These are phyloP conservation scores for Canavalia ensiformis DNA, from an alignment of 306 rosid genomes.

Conservation along the genomic window DNA sequence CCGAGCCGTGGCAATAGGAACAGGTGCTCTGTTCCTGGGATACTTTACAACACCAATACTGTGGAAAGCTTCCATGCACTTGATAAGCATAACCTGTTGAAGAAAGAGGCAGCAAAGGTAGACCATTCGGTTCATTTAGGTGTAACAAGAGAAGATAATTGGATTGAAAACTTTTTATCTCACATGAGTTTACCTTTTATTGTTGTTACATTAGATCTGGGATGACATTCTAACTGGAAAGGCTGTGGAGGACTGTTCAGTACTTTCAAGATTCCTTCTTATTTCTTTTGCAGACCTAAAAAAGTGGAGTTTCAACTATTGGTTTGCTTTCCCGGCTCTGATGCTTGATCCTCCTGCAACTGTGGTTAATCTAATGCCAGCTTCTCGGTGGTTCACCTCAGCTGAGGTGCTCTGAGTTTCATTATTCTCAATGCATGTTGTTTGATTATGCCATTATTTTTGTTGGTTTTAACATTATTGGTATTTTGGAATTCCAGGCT, in stretches of 20 bases:
- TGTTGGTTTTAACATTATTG: conserved; percentile 18
- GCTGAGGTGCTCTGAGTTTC: conserved; percentile 69
- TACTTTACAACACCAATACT: conserved; percentile 85
- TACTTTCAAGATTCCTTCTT: conserved; percentile 84
- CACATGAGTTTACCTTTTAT: conserved; percentile 32
- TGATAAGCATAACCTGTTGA: conserved; percentile 69
- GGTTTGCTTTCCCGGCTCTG: conserved; percentile 97
- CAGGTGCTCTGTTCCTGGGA: conserved; percentile 81
- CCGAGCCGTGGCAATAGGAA: conserved; percentile 77
- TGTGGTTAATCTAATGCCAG: conserved; percentile 73
- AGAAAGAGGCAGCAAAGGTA: conserved; percentile 85
- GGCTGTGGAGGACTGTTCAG: conserved; percentile 83
- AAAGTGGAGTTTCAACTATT: conserved; percentile 86
- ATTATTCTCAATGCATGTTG: conserved; percentile 7
- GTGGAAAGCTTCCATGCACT: conserved; percentile 81
- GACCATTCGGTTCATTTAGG: conserved; percentile 10
- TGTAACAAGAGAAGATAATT: conserved; percentile 13
- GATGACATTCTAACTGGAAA: conserved; percentile 83
- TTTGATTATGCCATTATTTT: conserved; percentile 25
- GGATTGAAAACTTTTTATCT: conserved; percentile 32
- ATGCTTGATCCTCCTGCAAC: conserved; percentile 90
- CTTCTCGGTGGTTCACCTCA: conserved; percentile 71
- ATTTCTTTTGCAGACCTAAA: conserved; percentile 96
- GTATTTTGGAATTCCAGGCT: conserved; percentile 59
- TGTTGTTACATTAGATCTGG: conserved; percentile 77